phyloP scores from a whole-genome alignment of 2,329 filamentous ascomycete species.

The Purpureocillium lavendulum region DNA sequence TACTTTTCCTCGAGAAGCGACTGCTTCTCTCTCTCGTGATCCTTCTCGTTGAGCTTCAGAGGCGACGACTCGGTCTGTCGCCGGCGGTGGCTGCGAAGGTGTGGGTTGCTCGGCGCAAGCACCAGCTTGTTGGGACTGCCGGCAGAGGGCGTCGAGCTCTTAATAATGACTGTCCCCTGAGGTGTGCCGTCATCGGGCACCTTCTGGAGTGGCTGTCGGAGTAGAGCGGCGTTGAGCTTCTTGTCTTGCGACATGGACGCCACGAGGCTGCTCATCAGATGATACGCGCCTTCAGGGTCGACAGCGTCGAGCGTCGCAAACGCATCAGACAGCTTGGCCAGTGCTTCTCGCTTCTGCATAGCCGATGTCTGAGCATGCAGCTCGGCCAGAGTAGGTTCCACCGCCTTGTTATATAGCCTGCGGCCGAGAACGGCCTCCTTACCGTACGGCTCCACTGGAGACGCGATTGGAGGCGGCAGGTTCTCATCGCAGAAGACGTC shows the following conservation, averaged over 20 bases:
- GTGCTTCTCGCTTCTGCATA: constrained; percentile 66
- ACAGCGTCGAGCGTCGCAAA: constrained; percentile 77
- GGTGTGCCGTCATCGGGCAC: constrained; percentile 35
- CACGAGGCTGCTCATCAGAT: constrained; percentile 71
- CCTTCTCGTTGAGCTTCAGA: constrained; percentile 31
- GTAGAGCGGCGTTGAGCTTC: constrained; percentile 48
- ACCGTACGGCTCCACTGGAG: constrained; percentile 48
- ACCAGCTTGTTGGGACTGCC: constrained; percentile 56
- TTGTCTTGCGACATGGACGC: constrained; percentile 63
- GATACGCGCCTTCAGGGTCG: constrained; percentile 84
- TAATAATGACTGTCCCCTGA: constrained; percentile 50
- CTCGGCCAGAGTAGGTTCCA: constrained; percentile 80
- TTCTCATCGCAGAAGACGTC: constrained; percentile 54
- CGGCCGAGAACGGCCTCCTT: constrained; percentile 82
- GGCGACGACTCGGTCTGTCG: constrained; percentile 42
- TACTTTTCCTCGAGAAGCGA: constrained; percentile 43
- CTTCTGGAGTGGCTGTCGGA: constrained; percentile 31
- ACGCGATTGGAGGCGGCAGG: constrained; percentile 36
- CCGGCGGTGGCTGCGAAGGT: constrained; percentile 69
- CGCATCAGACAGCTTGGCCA: constrained; percentile 76
- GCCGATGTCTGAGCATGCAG: constrained; percentile 69
- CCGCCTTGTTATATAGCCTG: constrained; percentile 68
- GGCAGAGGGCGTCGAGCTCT: constrained; percentile 35
- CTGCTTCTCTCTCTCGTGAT: constrained; percentile 38
- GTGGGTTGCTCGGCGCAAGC: constrained; percentile 74